phyloP scores from a whole-genome alignment of 1,284 basidiomycete species.

The Neolentinus lepideus region DNA sequence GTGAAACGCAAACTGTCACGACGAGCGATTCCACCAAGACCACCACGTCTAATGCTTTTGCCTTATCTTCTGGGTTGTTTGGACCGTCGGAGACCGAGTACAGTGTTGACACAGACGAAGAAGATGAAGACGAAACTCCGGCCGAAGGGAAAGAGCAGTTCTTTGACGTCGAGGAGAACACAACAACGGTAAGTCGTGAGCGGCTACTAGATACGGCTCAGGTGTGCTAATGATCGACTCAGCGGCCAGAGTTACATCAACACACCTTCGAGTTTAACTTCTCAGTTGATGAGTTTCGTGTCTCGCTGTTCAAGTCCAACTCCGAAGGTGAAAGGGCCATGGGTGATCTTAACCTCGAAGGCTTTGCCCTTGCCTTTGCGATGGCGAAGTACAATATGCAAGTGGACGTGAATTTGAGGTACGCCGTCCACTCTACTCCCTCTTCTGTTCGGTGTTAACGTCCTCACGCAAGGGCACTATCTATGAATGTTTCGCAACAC shows the following conservation, averaged over 20 bases:
- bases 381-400: constrained; percentile 84
- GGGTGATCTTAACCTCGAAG: constrained; percentile 77
- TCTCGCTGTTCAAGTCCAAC: constrained; percentile 71
- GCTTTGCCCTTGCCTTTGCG: constrained; percentile 72
- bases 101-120: constrained; percentile 62
- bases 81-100: constrained; percentile 50
- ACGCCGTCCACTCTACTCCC: constrained; percentile 19
- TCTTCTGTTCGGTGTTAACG: constrained; percentile 7
- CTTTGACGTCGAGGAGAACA: constrained; percentile 70
- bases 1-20: constrained; percentile 21
- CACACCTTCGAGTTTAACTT: constrained; percentile 88
- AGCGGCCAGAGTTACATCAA: constrained; percentile 66
- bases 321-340: constrained; percentile 62
- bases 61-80: constrained; percentile 50
- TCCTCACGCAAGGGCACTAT: constrained; percentile 43
- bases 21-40: constrained; percentile 11
- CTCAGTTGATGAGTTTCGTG: constrained; percentile 83
- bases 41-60: constrained; percentile 29
- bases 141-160: constrained; percentile 51
- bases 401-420: constrained; percentile 82
- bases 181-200: constrained; percentile 41
- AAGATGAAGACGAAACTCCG: constrained; percentile 32
- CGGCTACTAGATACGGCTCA: not conserved
- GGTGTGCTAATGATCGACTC: constrained; percentile 2
- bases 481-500: constrained; percentile 66